Conservation (phyloP, 352 stramenopile species). For the Peronospora destructor region DNA sequence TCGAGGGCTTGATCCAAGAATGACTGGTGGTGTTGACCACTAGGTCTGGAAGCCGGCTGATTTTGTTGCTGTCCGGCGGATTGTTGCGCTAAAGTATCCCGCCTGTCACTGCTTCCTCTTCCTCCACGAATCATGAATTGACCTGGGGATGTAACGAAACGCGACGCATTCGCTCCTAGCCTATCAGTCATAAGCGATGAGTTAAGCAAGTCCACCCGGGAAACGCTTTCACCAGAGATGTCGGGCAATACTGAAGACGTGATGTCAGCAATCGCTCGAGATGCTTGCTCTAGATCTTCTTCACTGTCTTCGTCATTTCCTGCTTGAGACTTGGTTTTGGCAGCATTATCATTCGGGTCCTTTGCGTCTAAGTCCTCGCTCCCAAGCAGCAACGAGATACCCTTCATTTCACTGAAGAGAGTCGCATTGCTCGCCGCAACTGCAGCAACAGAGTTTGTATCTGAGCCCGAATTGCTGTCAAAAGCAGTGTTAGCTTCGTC, state of each 20-base stretch:
- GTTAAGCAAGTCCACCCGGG: constrained; percentile 17
- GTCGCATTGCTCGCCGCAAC: constrained; percentile 2
- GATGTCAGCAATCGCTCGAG: constrained; percentile 34
- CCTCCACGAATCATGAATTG: constrained; percentile 13
- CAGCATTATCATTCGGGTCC: constrained; percentile 18
- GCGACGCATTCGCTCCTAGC: constrained; percentile 1
- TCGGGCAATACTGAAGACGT: constrained; percentile 30
- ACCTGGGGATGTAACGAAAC: constrained; percentile 5
- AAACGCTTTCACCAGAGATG: constrained; percentile 13
- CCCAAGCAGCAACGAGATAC: constrained; percentile 31
- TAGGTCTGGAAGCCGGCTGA: constrained; percentile 1
- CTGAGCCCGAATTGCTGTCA: constrained; percentile 6
- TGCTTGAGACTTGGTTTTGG: constrained; percentile 15
- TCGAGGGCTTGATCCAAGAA: constrained; percentile 44
- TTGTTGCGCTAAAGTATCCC: constrained; percentile 1
- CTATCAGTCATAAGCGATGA: constrained; percentile 15
- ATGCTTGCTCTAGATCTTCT: constrained; percentile 29
- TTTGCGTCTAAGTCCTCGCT: constrained; percentile 28
- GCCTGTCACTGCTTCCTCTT: constrained; percentile 10
- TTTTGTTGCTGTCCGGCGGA: constrained; percentile 3
- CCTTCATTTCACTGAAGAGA: constrained; percentile 23
- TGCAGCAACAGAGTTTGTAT: not conserved
- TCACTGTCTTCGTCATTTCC: constrained; percentile 31
- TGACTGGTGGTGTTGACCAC: constrained; percentile 20
- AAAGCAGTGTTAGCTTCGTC: constrained; percentile 4